Conservation (phyloP, 345 rosid genomes). For the Eucalyptus erythrocorys region DNA sequence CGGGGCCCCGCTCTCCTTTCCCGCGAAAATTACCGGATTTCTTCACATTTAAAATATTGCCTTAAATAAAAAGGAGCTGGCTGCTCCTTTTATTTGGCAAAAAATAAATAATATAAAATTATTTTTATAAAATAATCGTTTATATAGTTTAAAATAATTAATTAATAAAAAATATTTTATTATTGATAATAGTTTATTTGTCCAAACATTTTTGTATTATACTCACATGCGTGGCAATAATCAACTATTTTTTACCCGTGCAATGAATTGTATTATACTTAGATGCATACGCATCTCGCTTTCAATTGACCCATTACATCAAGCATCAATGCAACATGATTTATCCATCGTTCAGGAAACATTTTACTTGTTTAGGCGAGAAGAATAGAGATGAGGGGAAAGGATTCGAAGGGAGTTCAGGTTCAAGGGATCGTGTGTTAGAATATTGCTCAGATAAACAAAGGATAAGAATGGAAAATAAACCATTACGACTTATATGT, state of each 20-base stretch:
- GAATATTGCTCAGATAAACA: not conserved
- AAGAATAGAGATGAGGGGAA: not conserved
- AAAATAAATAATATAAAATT: too few relatives aligned
- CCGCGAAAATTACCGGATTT: not conserved
- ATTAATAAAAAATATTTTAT: accelerated
- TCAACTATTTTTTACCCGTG: not conserved
- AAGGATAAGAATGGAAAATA: not conserved
- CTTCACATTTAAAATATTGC: not conserved
- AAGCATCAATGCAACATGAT: not conserved
- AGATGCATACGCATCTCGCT: not conserved
- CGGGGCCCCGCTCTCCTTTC: not conserved
- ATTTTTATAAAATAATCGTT: too few relatives aligned
- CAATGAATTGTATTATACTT: not conserved
- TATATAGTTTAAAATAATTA: too few relatives aligned
- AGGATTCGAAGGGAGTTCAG: not conserved
- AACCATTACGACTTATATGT: not conserved
- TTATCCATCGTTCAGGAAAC: not conserved
- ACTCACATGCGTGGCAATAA: not conserved
- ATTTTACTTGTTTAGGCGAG: not conserved
- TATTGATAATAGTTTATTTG: accelerated
- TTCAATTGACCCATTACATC: not conserved
- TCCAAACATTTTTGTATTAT: not conserved
- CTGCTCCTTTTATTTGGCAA: too few relatives aligned
- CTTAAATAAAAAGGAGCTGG: not conserved
- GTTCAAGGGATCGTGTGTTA: not conserved